Evolutionary conservation across 1,284 basidiomycete genomes (phyloP).

Genomic region (Marasmius oreades): DNA sequence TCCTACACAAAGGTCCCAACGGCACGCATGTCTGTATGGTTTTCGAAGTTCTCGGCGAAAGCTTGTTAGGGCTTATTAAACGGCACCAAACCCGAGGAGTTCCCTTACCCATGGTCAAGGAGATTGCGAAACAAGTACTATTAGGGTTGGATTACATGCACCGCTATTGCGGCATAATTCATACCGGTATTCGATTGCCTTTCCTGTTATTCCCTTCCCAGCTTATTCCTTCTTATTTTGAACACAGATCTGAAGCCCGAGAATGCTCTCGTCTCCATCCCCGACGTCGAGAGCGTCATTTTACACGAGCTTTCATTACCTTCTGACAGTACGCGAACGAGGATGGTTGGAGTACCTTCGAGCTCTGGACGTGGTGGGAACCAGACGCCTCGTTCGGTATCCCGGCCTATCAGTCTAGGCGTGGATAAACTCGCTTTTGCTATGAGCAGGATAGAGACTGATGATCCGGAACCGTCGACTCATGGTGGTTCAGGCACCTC

Average conservation of each 20-base stretch:
- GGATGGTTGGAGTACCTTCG: no score
- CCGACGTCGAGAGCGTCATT: constrained; percentile 95
- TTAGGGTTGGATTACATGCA: constrained; percentile 98
- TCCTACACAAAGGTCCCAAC: constrained; percentile 94
- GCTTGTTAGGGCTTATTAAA: constrained; percentile 95
- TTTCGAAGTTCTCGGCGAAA: constrained; percentile 98
- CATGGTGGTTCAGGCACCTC: no score
- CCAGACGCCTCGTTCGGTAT: constrained; percentile 93
- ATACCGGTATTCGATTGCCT: constrained; percentile 56
- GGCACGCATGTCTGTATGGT: constrained; percentile 99
- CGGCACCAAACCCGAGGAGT: constrained; percentile 94
- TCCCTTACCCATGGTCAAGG: constrained; percentile 89
- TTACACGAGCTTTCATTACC: constrained; percentile 72
- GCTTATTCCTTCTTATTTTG: constrained; percentile 10
- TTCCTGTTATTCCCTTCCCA: constrained; percentile 22
- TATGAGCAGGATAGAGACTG: constrained; percentile 60
- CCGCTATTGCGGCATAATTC: no score
- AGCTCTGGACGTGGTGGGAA: constrained; percentile 96
- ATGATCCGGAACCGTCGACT: no score
- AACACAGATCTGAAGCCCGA: constrained; percentile 91
- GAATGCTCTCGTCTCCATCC: constrained; percentile 97
- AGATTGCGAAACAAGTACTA: constrained; percentile 95
- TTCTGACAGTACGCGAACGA: no score
- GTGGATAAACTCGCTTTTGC: constrained; percentile 91
- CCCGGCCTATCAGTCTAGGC: constrained; percentile 47